Conservation (phyloP, 768 basidiomycete species). For the Mrakia blollopis region DNA sequence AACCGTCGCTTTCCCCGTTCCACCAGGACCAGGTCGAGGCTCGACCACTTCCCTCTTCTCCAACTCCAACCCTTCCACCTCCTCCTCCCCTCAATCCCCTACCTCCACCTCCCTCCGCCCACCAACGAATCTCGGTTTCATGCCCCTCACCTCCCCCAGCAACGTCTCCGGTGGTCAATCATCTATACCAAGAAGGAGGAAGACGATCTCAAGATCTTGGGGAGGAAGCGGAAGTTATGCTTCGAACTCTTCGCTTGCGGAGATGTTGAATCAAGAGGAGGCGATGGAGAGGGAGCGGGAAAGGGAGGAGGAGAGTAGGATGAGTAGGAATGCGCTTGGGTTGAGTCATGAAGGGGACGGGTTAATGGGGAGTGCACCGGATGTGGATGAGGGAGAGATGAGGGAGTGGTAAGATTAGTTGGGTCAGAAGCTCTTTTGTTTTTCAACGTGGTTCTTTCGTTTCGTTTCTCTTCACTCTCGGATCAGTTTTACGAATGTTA, state of each 20-base stretch:
- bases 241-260: neutral
- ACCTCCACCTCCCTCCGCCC: neutral
- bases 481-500: too few species aligned
- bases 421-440: too few species aligned
- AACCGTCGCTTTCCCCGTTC: neutral
- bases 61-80: too few species aligned
- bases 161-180: neutral
- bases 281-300: neutral
- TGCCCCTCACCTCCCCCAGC: neutral
- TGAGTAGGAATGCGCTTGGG: neutral
- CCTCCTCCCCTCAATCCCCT: neutral
- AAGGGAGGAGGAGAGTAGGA: neutral
- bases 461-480: too few species aligned
- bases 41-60: neutral
- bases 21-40: neutral
- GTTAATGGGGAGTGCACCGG: too few species aligned
- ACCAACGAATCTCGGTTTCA: neutral
- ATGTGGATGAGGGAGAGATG: too few species aligned
- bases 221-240: slow-evolving; percentile 1
- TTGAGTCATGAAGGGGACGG: neutral
- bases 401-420: too few species aligned
- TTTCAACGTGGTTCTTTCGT: too few species aligned
- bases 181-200: neutral
- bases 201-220: slow-evolving; percentile 13
- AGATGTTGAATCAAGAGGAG: neutral